A percentile compares a stretch with the other conserved stretches of the same genome.
These are phyloP conservation scores for Dendrocalamus sinicus DNA, from an alignment of 176 grass and related monocot species.

Conservation along the genomic window DNA sequence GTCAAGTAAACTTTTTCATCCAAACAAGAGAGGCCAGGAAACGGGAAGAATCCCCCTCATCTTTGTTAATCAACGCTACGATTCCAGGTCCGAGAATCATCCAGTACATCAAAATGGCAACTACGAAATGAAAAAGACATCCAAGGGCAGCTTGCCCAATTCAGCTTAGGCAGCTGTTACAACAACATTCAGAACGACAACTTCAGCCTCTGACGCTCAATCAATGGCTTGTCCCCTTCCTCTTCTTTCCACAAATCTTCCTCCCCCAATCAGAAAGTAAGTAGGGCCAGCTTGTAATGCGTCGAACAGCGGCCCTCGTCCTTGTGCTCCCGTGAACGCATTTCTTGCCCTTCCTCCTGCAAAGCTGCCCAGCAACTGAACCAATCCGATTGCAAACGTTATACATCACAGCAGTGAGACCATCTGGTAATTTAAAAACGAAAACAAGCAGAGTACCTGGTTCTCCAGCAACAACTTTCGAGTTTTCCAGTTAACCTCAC, in stretches of 20 bases:
- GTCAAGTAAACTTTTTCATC: background rate
- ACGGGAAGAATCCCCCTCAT: background rate
- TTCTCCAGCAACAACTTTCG: background rate
- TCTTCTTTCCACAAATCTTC: constrained; percentile 2
- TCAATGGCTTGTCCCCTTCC: background rate
- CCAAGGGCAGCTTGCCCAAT: background rate
- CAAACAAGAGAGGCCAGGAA: background rate
- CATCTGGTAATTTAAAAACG: background rate
- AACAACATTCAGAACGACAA: background rate
- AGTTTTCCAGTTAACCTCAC: background rate
- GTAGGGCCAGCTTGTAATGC: background rate
- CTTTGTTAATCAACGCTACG: background rate
- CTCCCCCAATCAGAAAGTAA: background rate
- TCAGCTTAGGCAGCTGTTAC: background rate
- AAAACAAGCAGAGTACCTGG: background rate
- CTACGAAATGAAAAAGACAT: background rate
- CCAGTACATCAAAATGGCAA: background rate
- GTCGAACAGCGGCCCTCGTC: background rate
- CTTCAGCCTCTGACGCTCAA: background rate
- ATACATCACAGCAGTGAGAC: background rate
- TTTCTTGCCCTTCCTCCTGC: background rate
- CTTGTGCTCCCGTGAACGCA: background rate
- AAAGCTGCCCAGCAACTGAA: background rate
- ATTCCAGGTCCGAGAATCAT: background rate
- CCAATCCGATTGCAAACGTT: background rate